Conservation (phyloP, 1,284 basidiomycete genomes). For the Tilletia walkeri region DNA sequence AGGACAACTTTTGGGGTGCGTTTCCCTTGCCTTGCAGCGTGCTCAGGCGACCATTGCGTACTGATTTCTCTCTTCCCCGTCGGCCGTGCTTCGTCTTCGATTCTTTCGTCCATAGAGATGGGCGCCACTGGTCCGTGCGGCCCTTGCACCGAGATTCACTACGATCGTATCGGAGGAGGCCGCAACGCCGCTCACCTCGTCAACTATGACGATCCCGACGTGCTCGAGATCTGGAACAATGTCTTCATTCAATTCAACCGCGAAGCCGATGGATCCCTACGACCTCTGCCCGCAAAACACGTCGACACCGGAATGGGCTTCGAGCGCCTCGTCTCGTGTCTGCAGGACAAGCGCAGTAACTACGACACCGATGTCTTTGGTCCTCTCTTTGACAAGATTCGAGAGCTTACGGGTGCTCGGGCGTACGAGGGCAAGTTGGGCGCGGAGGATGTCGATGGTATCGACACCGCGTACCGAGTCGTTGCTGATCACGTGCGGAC, state of each 20-base stretch:
- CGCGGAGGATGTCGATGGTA: conserved; percentile 85
- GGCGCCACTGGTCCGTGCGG: conserved; percentile 96
- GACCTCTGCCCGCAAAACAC: conserved; percentile 82
- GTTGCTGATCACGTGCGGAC: conserved; percentile 96
- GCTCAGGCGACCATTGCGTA: background rate
- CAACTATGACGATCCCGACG: conserved; percentile 90
- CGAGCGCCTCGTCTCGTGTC: conserved; percentile 89
- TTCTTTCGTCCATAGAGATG: conserved; percentile 70
- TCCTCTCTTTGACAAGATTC: conserved; percentile 84
- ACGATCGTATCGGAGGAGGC: conserved; percentile 90
- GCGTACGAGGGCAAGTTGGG: conserved; percentile 88
- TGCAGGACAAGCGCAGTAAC: conserved; percentile 89
- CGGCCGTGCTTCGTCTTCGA: too few relatives aligned
- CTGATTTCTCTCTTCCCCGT: background rate
- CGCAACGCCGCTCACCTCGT: conserved; percentile 88
- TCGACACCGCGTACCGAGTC: conserved; percentile 96
- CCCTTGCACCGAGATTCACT: conserved; percentile 96
- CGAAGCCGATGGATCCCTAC: conserved; percentile 79
- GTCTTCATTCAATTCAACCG: conserved; percentile 99
- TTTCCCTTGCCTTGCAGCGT: background rate
- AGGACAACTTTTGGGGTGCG: conserved; percentile 98
- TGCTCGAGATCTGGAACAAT: conserved; percentile 99
- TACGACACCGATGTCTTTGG: conserved; percentile 96
- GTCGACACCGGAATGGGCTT: conserved; percentile 99
- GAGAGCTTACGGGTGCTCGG: conserved; percentile 82